Evolutionary conservation across 192 early-diverging fungal genomes (phyloP).

Genomic region (Kickxella alabastrina): DNA sequence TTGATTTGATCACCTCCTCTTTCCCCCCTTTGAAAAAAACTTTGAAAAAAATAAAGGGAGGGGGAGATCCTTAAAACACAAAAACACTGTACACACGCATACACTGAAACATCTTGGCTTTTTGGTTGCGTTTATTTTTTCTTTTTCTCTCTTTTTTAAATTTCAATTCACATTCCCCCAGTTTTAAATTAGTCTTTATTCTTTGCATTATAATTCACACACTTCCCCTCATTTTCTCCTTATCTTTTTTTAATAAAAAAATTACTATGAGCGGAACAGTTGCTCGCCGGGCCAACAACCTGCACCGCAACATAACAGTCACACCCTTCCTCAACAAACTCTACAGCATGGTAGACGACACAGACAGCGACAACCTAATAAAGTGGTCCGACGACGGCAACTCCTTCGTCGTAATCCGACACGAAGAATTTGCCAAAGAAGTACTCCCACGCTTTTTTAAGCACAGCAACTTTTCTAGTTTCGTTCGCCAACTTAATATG

Average conservation of each 20-base stretch:
- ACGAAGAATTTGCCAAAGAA: slow-evolving; percentile 76
- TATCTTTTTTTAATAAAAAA: background rate
- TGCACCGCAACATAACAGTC: slow-evolving; percentile 56
- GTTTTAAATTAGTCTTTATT: background rate
- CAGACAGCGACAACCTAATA: slow-evolving; percentile 77
- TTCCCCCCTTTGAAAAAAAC: too few species aligned
- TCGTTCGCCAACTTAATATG: slow-evolving; percentile 92
- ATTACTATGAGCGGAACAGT: slow-evolving; percentile 13
- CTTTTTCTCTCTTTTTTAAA: background rate
- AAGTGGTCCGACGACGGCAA: slow-evolving; percentile 84
- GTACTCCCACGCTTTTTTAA: slow-evolving; percentile 86
- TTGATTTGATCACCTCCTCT: too few species aligned
- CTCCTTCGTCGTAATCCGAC: slow-evolving; percentile 75
- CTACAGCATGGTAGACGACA: slow-evolving; percentile 92
- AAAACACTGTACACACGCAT: too few species aligned
- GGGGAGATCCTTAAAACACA: too few species aligned
- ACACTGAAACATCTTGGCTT: too few species aligned
- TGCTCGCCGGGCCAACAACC: slow-evolving; percentile 26
- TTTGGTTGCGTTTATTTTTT: background rate
- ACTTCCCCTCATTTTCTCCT: background rate
- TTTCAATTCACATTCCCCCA: background rate
- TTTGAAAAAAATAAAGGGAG: too few species aligned
- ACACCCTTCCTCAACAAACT: slow-evolving; percentile 94
- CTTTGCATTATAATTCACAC: too few species aligned
- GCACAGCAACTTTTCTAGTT: slow-evolving; percentile 86